Conservation (phyloP, 768 basidiomycete species). For the Boletellus ananas region DNA sequence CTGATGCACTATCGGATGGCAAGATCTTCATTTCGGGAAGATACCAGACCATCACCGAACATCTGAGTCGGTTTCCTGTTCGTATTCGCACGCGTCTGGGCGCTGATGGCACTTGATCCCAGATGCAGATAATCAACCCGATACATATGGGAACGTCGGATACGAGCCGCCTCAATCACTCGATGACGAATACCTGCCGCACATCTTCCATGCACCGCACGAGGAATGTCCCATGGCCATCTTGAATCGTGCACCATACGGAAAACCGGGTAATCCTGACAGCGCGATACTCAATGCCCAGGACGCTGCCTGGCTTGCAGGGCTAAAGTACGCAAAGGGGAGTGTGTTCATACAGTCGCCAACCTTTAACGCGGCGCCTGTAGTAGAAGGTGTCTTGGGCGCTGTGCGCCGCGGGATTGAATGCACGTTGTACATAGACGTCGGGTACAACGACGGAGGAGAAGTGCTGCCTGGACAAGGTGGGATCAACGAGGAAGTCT, state of each 20-base stretch:
- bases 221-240: slow-evolving; percentile 60
- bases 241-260: slow-evolving; percentile 60
- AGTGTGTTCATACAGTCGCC: slow-evolving; percentile 74
- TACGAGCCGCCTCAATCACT: slow-evolving; percentile 23
- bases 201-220: slow-evolving; percentile 56
- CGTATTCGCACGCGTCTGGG: not conserved
- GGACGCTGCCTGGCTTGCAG: slow-evolving; percentile 66
- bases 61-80: slow-evolving; percentile 32
- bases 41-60: slow-evolving; percentile 38
- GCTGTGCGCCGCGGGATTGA: slow-evolving; percentile 60
- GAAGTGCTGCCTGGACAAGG: slow-evolving; percentile 66
- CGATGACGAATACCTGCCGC: slow-evolving; percentile 56
- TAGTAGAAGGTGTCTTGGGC: slow-evolving; percentile 54
- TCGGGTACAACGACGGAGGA: slow-evolving; percentile 54
- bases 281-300: slow-evolving; percentile 51
- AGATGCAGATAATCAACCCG: slow-evolving; percentile 35
- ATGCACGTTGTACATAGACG: slow-evolving; percentile 56
- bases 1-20: slow-evolving; percentile 6
- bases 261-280: slow-evolving; percentile 43
- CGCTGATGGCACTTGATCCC: slow-evolving; percentile 11
- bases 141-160: slow-evolving; percentile 30
- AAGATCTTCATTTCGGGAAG: slow-evolving; percentile 28
- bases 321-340: slow-evolving; percentile 53
- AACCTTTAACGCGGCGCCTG: slow-evolving; percentile 63
- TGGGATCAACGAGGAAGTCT: slow-evolving; percentile 70